Evolutionary conservation across 2,329 filamentous ascomycete species (phyloP).

Genomic region (Herpotrichia juniperi): DNA sequence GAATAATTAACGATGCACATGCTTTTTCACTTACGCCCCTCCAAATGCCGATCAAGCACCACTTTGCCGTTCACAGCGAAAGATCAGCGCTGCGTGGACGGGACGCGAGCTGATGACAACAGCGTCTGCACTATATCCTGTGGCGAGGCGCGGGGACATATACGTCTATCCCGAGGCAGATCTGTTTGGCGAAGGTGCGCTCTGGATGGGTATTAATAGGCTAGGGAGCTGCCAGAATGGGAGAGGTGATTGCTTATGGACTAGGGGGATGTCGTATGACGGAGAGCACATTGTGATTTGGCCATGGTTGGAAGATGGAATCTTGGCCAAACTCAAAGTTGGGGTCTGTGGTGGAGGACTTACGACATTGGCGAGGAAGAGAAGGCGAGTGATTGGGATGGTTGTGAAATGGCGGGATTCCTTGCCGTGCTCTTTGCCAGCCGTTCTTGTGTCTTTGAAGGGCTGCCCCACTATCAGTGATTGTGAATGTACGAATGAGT

Average conservation of each 20-base stretch:
- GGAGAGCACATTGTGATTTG: neutral
- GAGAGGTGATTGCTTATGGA: neutral
- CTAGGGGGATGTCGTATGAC: neutral
- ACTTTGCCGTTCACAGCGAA: neutral
- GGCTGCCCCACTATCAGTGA: too few species aligned
- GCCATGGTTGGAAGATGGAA: neutral
- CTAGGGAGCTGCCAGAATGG: neutral
- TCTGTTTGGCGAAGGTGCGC: neutral
- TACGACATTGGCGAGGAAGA: neutral
- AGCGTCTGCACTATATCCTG: neutral
- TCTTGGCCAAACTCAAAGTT: neutral
- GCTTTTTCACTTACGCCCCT: neutral
- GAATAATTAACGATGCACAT: conserved; percentile 1
- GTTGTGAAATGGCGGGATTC: too few species aligned
- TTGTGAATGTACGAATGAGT: too few species aligned
- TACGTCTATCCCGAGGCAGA: neutral
- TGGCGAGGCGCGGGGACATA: conserved; percentile 3
- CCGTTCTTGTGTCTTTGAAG: too few species aligned
- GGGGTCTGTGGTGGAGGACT: conserved; percentile 1
- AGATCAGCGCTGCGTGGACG: neutral
- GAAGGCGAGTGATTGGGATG: too few species aligned
- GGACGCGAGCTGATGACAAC: neutral
- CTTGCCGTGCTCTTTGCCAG: too few species aligned
- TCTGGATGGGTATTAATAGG: neutral
- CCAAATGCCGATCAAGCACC: too few species aligned